A percentile compares a stretch with the other conserved stretches of the same genome.
These are phyloP conservation scores for Epichloe sylvatica DNA, from an alignment of 2,329 filamentous ascomycete species.

Conservation along the genomic window DNA sequence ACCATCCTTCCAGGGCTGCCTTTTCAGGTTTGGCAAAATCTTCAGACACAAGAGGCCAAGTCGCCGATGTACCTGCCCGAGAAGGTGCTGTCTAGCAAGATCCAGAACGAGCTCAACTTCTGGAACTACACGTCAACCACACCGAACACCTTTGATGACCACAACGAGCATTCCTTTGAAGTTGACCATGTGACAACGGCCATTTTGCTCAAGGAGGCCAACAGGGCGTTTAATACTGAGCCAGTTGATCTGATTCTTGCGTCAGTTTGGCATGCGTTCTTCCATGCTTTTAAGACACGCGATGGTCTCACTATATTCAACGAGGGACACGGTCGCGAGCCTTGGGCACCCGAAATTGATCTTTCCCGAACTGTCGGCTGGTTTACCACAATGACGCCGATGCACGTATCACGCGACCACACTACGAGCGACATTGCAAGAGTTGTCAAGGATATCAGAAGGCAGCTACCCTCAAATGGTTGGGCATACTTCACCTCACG, in stretches of 20 bases:
- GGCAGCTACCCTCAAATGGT: slow-evolving; percentile 1
- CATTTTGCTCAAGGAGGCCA: neutral
- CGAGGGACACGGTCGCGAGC: slow-evolving; percentile 16
- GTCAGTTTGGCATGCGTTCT: slow-evolving; percentile 17
- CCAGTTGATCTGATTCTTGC: slow-evolving; percentile 21
- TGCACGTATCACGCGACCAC: neutral
- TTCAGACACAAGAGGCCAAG: neutral
- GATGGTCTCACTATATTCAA: slow-evolving; percentile 16
- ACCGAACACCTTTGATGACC: slow-evolving; percentile 1
- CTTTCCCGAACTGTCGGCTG: slow-evolving; percentile 23
- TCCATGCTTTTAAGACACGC: slow-evolving; percentile 13
- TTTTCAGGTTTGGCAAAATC: slow-evolving; percentile 23
- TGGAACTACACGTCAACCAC: neutral
- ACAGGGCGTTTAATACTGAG: slow-evolving; percentile 11
- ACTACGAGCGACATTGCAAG: neutral
- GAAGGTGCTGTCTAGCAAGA: neutral
- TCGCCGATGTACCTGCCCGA: neutral
- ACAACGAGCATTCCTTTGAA: slow-evolving; percentile 1
- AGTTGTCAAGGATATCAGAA: slow-evolving; percentile 1
- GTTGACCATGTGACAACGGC: neutral
- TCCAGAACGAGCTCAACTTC: slow-evolving; percentile 1
- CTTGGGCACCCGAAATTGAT: slow-evolving; percentile 16
- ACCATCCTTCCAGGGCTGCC: slow-evolving; percentile 12
- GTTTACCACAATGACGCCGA: slow-evolving; percentile 20
- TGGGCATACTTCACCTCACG: slow-evolving; percentile 3